These are phyloP conservation scores for Diaporthe australafricana DNA, from an alignment of 2,329 filamentous ascomycete species.

Conservation along the genomic window DNA sequence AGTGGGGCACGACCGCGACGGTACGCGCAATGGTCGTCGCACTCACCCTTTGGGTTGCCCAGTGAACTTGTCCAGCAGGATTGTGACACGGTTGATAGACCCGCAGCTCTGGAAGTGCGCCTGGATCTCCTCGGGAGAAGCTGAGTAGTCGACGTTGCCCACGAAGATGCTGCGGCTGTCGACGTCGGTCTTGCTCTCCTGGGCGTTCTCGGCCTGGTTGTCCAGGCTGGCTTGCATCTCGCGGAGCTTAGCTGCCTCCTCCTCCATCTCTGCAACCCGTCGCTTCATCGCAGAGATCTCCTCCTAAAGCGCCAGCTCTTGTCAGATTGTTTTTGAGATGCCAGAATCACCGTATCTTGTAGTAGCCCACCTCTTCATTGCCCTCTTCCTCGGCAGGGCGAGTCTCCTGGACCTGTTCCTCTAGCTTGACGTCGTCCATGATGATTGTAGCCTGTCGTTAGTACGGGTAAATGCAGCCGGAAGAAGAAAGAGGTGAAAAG, in stretches of 20 bases:
- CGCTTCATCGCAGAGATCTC: conserved; percentile 91
- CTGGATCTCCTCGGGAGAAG: conserved; percentile 97
- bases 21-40: conserved; percentile 14
- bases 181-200: conserved; percentile 95
- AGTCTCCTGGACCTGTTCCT: conserved; percentile 48
- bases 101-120: conserved; percentile 98
- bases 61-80: conserved; percentile 97
- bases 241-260: conserved; percentile 85
- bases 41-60: conserved; percentile 98
- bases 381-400: conserved; percentile 50
- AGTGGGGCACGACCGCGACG: background rate
- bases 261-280: conserved; percentile 90
- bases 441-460: conserved; percentile 33
- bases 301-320: conserved; percentile 59
- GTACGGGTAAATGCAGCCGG: background rate
- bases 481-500: background rate
- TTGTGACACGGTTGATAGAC: conserved; percentile 97
- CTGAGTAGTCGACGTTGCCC: conserved; percentile 97
- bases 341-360: conserved; percentile 39
- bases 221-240: conserved; percentile 91
- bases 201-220: conserved; percentile 82
- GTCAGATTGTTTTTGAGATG: conserved; percentile 37
- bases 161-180: conserved; percentile 97
- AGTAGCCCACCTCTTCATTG: conserved; percentile 59
- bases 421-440: conserved; percentile 46